Conservation (phyloP, 1,284 basidiomycete genomes). For the Trichosporon sp. region DNA sequence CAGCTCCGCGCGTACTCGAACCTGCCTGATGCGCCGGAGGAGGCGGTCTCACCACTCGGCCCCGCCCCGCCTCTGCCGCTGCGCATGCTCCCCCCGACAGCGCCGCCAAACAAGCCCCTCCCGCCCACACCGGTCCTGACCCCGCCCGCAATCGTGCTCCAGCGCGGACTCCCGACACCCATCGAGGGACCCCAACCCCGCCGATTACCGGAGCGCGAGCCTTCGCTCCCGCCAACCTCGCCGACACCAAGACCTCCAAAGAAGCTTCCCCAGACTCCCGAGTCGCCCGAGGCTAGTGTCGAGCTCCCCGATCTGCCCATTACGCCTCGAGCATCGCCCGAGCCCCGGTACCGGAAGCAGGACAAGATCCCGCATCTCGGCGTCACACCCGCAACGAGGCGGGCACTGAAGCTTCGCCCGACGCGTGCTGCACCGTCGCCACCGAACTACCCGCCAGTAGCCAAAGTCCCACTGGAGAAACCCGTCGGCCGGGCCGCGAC, state of each 20-base stretch:
- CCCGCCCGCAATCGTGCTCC: not conserved
- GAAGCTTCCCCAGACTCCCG: not conserved
- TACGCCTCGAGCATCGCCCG: not conserved
- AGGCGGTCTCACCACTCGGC: not conserved
- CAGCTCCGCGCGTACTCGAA: not conserved
- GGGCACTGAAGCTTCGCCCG: not conserved
- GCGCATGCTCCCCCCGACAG: not conserved
- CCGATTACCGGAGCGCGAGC: not conserved
- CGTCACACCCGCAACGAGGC: not conserved
- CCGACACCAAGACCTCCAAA: not conserved
- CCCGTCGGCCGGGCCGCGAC: not conserved
- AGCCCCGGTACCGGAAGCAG: not conserved
- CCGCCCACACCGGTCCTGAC: not conserved
- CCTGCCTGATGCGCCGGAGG: not conserved
- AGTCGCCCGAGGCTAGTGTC: not conserved
- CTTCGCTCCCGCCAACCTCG: not conserved
- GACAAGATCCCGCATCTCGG: not conserved
- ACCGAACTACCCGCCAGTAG: not conserved
- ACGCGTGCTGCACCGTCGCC: not conserved
- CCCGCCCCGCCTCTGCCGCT: not conserved
- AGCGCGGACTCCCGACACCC: not conserved
- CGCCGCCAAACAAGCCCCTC: not conserved
- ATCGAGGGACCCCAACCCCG: not conserved
- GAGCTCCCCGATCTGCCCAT: slow-evolving; percentile 8
- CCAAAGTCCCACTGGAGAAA: not conserved